Percentiles rank a stretch among this genome's conserved stretches.
phyloP scores from a whole-genome alignment of 768 basidiomycete genomes.

The Pisolithus orientalis region DNA sequence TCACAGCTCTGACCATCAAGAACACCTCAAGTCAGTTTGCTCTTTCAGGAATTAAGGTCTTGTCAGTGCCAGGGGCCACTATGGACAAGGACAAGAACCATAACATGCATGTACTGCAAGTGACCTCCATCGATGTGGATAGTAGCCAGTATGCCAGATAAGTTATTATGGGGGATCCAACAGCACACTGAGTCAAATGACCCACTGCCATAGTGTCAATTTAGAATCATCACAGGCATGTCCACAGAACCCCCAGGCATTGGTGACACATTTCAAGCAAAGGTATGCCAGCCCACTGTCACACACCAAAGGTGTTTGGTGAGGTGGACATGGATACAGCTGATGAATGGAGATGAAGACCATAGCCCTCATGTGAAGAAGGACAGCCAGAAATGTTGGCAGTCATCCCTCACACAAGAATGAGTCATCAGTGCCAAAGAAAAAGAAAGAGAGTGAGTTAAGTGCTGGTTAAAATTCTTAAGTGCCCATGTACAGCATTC shows the following conservation, averaged over 20 bases:
- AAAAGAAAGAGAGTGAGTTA: too few species aligned
- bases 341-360: too few species aligned
- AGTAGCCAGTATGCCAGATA: conserved; percentile 22
- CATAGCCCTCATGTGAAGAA: too few species aligned
- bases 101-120: conserved; percentile 74
- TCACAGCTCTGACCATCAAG: conserved; percentile 40
- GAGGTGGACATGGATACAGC: too few species aligned
- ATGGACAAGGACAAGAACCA: conserved; percentile 49
- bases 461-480: too few species aligned
- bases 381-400: too few species aligned
- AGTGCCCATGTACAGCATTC: too few species aligned
- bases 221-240: conserved; percentile 24
- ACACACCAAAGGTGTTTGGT: too few species aligned
- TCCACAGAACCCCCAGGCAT: conserved; percentile 38
- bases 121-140: conserved; percentile 44
- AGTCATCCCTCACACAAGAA: too few species aligned
- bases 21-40: conserved; percentile 43
- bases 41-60: conserved; percentile 54
- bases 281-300: too few species aligned
- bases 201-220: conserved; percentile 4
- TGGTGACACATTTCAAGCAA: conserved; percentile 61
- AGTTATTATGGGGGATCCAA: neutral
- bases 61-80: conserved; percentile 69
- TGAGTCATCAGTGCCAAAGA: too few species aligned
- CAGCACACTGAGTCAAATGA: neutral